Base-by-base conservation (phyloP, 2,329 filamentous ascomycete genomes). In the Fusarium incarnatum region DNA sequence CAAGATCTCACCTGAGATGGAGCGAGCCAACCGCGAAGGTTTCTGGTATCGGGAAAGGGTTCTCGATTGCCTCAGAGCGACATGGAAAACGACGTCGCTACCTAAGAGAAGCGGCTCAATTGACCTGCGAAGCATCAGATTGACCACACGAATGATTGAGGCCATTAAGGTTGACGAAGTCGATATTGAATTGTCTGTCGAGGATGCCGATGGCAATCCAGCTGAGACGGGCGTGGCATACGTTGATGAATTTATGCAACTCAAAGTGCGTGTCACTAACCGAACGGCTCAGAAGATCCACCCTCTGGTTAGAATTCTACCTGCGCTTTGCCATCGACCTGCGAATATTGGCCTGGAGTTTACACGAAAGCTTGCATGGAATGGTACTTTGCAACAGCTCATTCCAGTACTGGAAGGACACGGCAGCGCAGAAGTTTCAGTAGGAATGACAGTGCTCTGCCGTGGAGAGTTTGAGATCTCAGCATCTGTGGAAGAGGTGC, bases 41-140 rank as follows among this genome's bases (percentile, higher is more conserved):
- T 98, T 98, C 78, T 98, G 94, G 94, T 97, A 94, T 79, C 89
- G 94, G 18, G 92, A 97, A 78, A 89, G 89, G 76, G 86, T 98
- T 3, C 85, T 98, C 5, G 90, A 91, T 64, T 84, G 85, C 44
- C 81, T 97, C 12, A 85, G 85, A 27, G 94, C 91, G 0, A 88
- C 85, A 0, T 98, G 94, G 94, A 87, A 83, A 58, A 88, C 88
- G 0, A 83, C 72, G 2, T 83, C 83, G 2, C 82, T 83, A 3
- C 82, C 83, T 0, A 79, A 81, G 47, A 86, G 91, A 41, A 81
- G 83, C 47, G 94, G 94, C 5, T 84, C 83, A 3, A 87, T 98
- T 54, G 93, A 97, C 76, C 82, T 97, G 7, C 89, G 94, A 44
- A 89, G 88, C 34, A 87, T 97, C 48, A 87, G 92, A 12, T 83